Evolutionary conservation across 331 rosid genomes (phyloP).

Genomic region (Pyracantha coccinea): DNA sequence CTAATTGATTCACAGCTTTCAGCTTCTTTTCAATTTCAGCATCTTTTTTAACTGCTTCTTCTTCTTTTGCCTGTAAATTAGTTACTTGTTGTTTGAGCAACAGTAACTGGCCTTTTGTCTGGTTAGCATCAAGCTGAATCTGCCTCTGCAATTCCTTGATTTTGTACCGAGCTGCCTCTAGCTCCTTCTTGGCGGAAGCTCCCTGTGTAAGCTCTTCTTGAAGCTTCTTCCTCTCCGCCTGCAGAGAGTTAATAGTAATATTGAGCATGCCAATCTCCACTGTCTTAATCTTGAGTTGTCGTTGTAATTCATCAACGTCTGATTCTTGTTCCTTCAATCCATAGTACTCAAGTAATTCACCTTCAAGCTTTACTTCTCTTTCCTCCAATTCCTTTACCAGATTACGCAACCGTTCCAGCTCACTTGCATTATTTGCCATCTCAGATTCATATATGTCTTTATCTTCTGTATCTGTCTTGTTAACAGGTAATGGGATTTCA

Average conservation of each 20-base stretch:
- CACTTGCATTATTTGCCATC: conserved; percentile 72
- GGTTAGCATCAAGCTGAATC: conserved; percentile 85
- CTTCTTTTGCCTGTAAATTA: conserved; percentile 68
- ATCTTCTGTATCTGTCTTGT: conserved; percentile 18
- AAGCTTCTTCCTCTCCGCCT: conserved; percentile 83
- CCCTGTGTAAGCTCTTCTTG: conserved; percentile 59
- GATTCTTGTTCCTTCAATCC: conserved; percentile 92
- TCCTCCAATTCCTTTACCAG: conserved; percentile 84
- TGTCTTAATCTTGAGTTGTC: conserved; percentile 74
- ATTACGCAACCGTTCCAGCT: conserved; percentile 48
- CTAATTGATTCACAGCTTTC: conserved; percentile 67
- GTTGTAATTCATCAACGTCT: conserved; percentile 58
- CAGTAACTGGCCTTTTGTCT: conserved; percentile 85
- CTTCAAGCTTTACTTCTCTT: conserved; percentile 90
- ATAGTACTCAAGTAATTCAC: conserved; percentile 83
- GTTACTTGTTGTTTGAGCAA: conserved; percentile 90
- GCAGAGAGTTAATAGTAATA: conserved; percentile 66
- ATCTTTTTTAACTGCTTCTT: conserved; percentile 57
- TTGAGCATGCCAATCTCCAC: conserved; percentile 77
- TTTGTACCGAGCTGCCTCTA: conserved; percentile 72
- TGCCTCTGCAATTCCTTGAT: conserved; percentile 87
- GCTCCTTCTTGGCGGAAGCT: conserved; percentile 53
- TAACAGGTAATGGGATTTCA: conserved; percentile 45
- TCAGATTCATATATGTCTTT: conserved; percentile 54
- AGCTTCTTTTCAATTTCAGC: conserved; percentile 68